Conservation (phyloP, 2,329 filamentous ascomycete species). For the Chaetomium globosum region DNA sequence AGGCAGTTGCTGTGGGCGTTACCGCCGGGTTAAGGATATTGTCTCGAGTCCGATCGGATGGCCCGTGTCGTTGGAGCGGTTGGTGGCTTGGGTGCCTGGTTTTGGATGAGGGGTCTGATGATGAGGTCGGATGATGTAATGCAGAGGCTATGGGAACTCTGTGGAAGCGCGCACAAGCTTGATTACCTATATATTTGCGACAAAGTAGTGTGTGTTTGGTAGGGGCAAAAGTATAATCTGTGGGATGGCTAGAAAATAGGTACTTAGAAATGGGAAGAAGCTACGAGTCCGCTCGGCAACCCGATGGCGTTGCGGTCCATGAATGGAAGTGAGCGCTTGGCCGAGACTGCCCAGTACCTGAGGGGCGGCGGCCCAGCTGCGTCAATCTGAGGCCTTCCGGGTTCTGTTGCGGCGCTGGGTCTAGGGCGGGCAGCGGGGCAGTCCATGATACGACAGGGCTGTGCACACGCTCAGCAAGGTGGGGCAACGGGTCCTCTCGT, state of each 20-base stretch:
- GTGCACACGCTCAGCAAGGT: not conserved
- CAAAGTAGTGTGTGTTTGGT: not conserved
- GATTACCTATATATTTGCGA: not conserved
- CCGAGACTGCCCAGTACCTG: not conserved
- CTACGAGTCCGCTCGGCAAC: not conserved
- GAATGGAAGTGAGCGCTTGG: not conserved
- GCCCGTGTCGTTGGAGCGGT: slow-evolving; percentile 1
- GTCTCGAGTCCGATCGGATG: not conserved
- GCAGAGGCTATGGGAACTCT: slow-evolving; percentile 1
- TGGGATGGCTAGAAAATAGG: not conserved
- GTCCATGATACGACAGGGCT: not conserved
- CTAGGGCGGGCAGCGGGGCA: not conserved
- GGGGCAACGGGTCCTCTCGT: slow-evolving; percentile 7
- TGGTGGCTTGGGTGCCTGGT: slow-evolving; percentile 14
- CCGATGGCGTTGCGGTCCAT: slow-evolving; percentile 7
- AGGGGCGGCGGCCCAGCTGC: slow-evolving; percentile 7
- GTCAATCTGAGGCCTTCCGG: not conserved
- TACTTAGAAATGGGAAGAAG: not conserved
- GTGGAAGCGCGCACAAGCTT: not conserved
- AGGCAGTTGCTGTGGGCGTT: not conserved
- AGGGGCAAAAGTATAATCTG: not conserved
- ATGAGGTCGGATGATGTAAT: slow-evolving; percentile 27
- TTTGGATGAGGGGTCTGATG: slow-evolving; percentile 26
- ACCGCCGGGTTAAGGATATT: not conserved
- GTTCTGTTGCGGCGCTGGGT: not conserved